A percentile compares a stretch with the other conserved stretches of the same genome.
phyloP scores from a whole-genome alignment of 345 rosid genomes.

The Hibiscus syriacus region DNA sequence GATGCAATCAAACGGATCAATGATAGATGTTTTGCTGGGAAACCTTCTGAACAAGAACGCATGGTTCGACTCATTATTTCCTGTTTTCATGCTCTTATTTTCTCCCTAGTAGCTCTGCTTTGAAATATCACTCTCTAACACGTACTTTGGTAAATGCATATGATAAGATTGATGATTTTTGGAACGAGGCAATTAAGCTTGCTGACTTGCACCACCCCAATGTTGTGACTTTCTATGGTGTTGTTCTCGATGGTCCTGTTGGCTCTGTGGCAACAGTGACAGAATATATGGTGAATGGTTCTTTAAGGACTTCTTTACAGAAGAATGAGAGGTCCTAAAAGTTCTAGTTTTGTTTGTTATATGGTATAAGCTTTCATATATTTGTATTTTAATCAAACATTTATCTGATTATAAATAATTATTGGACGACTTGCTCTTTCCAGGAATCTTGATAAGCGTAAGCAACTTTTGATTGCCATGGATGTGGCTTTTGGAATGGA shows the following conservation, averaged over 20 bases:
- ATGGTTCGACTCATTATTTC: constrained; percentile 33
- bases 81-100: background rate
- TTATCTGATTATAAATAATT: background rate
- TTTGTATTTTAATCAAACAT: background rate
- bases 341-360: background rate
- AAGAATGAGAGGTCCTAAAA: constrained; percentile 43
- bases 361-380: background rate
- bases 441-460: constrained; percentile 36
- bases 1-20: constrained; percentile 72
- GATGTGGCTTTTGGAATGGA: constrained; percentile 83
- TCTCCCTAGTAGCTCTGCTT: background rate
- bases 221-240: constrained; percentile 69
- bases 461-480: constrained; percentile 56
- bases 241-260: constrained; percentile 67
- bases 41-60: constrained; percentile 65
- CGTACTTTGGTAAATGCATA: constrained; percentile 4
- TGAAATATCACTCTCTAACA: background rate
- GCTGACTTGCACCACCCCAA: constrained; percentile 85
- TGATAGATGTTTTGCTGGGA: constrained; percentile 55
- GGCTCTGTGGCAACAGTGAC: constrained; percentile 72
- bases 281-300: constrained; percentile 72
- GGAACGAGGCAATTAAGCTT: constrained; percentile 73
- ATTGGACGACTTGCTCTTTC: background rate
- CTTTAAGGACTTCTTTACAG: constrained; percentile 55
- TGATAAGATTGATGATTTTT: constrained; percentile 56